Evolutionary conservation across 129 eudicot genomes (phyloP), one percentile per base, ranked within the genome.

Genomic region (Rutidosis leptorrhynchoides): DNA sequence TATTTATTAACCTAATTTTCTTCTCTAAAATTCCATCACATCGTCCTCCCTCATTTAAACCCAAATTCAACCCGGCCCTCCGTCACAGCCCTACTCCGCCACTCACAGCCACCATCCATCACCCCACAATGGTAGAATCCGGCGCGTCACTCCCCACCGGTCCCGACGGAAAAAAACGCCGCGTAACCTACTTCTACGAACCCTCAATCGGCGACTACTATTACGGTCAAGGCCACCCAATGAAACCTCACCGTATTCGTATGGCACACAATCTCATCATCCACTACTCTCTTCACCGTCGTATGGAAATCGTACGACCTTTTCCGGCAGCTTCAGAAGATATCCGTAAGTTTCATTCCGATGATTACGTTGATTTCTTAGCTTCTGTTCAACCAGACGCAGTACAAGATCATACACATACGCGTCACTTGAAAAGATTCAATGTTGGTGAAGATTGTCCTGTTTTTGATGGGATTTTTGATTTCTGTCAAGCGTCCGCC

Each of bases 201-300:
- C 96, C 97, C 25, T 58, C 93, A 46, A 83, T 91, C 79, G 94
- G 97, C 58, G 84, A 87, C 70, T 91, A 85, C 78, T 91, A 87
- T 72, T 91, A 91, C 78, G 97, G 97, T 37, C 94, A 91, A 71
- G 96, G 96, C 68, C 97, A 91, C 79, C 97, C 94, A 0, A 91
- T 91, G 97, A 91, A 91, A 53, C 97, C 97, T 32, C 96, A 91
- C 82, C 85, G 96, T 2, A 87, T 91, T 66, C 90, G 96, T 11
- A 87, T 91, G 93, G 86, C 97, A 17, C 97, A 91, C 85, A 83
- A 79, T 71, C 94, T 91, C 56, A 79, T 90, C 62, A 77, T 90
- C 14, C 84, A 87, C 70, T 90, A 90, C 81, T 33, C 75, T 9
- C 95, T 90, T 60, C 87, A 90, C 87, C 95, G 93, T 4, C 80